Evolutionary conservation across 192 early-diverging fungal species (phyloP), one percentile per base, ranked within the genome.

Genomic region (Pilaira anomala): DNA sequence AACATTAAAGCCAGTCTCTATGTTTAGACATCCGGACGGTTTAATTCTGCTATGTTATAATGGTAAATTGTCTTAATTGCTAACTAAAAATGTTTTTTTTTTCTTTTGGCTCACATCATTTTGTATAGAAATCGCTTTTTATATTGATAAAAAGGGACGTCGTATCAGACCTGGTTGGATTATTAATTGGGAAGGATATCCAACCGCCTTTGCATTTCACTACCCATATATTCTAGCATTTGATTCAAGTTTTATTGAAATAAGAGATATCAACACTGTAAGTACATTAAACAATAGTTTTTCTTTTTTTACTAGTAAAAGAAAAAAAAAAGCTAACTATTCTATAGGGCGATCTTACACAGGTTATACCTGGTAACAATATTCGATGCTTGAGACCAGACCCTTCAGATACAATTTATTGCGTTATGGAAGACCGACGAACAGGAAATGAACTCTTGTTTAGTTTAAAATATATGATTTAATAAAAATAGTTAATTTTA

Each of bases 21-120:
- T 96, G 50, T 96, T 93, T 76, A 81, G 92, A 26, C 78, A 93
- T 49, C 78, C 79, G 3, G 77, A 88, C 33, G 87, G 88, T 6
- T 80, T 90, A 65, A 93, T 94, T 69, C 65, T 98, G 36, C 80
- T 98, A 24, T 96, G 94, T 72, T 98, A 98, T 73, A 90, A 94
- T 79, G 85, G 89, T 91, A 79, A 72, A 70, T 6, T 50, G 9
- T 13, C 13, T 18, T 18, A 11, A 16, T 45, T 45, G 12, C 48
- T 53, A 9, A 25, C 18, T 55, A 48, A 42, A 25, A 16, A 22
- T 1, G 11, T 13, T 18, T 28, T 11, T 68, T 21, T 29, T 29
- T 33, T 29, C 18, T 26, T 12, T 48, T 36, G 18, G 30, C 8
- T 55, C 28, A n/a, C n/a, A 55, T 29, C 25, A 9, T 19, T 3